Base-by-base conservation (phyloP, 129 eudicot species). In the Lonicera japonica region DNA sequence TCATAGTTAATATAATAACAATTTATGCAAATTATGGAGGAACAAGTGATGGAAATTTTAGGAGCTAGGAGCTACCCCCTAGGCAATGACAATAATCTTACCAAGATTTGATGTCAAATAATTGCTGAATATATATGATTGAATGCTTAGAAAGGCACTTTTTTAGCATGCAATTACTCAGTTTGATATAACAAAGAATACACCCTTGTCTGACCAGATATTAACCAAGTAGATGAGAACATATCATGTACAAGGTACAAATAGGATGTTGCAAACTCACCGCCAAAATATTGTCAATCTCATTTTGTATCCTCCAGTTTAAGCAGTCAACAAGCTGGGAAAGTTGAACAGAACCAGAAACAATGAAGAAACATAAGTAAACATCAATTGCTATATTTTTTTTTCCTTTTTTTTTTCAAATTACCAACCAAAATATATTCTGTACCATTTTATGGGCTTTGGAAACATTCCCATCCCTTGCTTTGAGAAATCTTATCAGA, bases 231-330 rank as follows among this genome's bases (percentile, higher is more conserved):
- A n/a, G n/a, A n/a, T n/a, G n/a, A n/a, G n/a, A n/a, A n/a, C n/a
- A n/a, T n/a, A n/a, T n/a, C n/a, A n/a, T n/a, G n/a, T n/a, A n/a
- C n/a, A n/a, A n/a, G n/a, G n/a, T n/a, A n/a, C n/a, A 43, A 43
- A 43, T 8, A 43, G 50, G 16, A 43, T 43, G 13, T 11, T 43
- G 3, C 13, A 15, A 52, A 82, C 95, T 81, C 64, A 94, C 99
- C 65, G 80, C 69, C 67, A 94, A 70, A 56, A 94, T 94, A 57
- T 66, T 63, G 67, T 88, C 96, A 14, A 94, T 94, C 68, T 88
- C 92, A 51, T 80, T 94, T 75, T 88, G 87, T 80, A 86, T 82
- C 84, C 99, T 88, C 99, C 99, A 94, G 40, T 80, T 83, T 63
- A 94, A 81, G 74, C 89, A 80, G 70, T 94, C 96, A 58, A 81